Conservation (phyloP, 2,329 filamentous ascomycete species). For the Pseudogymnoascus sp. region DNA sequence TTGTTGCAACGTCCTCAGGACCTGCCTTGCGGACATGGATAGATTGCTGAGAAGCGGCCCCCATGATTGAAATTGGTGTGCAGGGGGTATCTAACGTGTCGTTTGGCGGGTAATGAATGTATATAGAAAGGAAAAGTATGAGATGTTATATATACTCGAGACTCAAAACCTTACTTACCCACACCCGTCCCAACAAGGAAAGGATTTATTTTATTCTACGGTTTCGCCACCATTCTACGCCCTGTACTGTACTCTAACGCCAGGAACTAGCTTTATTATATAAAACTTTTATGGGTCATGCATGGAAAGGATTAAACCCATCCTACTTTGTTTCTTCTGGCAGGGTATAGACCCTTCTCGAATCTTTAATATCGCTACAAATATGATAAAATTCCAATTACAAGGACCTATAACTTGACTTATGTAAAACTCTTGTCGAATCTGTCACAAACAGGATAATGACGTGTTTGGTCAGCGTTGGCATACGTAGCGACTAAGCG, state of each 20-base stretch:
- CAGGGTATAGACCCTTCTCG: background rate
- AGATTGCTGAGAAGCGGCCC: background rate
- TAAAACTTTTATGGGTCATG: background rate
- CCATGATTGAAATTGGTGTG: background rate
- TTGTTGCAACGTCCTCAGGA: slow-evolving; percentile 24
- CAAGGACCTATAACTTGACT: background rate
- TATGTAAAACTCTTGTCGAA: background rate
- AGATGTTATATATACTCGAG: background rate
- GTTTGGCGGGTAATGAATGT: background rate
- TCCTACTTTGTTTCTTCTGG: background rate
- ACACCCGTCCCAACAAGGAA: background rate
- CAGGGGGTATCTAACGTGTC: background rate
- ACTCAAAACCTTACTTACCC: background rate
- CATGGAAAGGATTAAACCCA: background rate
- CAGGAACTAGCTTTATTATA: background rate
- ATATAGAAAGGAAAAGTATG: background rate
- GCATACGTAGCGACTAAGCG: slow-evolving; percentile 1
- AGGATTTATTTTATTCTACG: background rate
- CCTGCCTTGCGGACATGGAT: slow-evolving; percentile 23
- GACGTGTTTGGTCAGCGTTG: slow-evolving; percentile 4
- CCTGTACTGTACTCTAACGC: background rate
- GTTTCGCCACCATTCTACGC: background rate
- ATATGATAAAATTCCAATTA: background rate
- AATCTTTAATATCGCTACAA: background rate
- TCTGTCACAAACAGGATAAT: background rate